Base-by-base conservation (phyloP, 768 basidiomycete genomes). In the Gymnopilus dilepis region DNA sequence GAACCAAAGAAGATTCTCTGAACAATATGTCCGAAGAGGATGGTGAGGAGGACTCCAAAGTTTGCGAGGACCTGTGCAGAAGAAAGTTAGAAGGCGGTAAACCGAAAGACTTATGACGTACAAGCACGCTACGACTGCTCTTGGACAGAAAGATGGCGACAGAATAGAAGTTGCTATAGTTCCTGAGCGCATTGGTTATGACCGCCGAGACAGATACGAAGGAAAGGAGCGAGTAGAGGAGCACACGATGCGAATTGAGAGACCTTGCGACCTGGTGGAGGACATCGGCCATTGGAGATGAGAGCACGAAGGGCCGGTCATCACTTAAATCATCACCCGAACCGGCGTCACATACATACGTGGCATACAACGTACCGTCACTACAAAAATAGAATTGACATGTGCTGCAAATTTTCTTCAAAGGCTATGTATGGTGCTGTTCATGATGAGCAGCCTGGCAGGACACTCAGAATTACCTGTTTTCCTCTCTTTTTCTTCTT, bases 1-100 rank as follows among this genome's bases (percentile, higher is more conserved):
- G 89, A 76, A 15, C 97, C 97, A 75, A 99, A 97, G 84, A 99
- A 98, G 45, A 99, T 77, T 55, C 83, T 84, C 74, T 96, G 96
- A 5, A 96, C 78, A 0, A 88, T 74, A 63, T 91, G 89, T 2
- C 93, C 95, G 45, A 85, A 81, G 11, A 92, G 72, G 45, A 99
- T 76, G 4, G 92, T 86, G 54, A 92, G 69, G 45, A 97, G 85
- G 65, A 97, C 80, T 6, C 86, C 87, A 70, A 96, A 97, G 76
- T 99, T 99, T 65, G 91, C 93, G 45, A 99, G 80, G 34, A 95
- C 86, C 96, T 99, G 67, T 6, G 34, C 17, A 13, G 26, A 8
- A 56, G 30, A 31, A 62, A 68, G 37, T 9, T 34, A 21, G 6
- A 34, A 24, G 45, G 34, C 38, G 34, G 26, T 56, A 41, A n/a